Evolutionary conservation across 2,329 filamentous ascomycete species (phyloP), one percentile per base, ranked within the genome.

Genomic region (Pseudocercospora vitis): DNA sequence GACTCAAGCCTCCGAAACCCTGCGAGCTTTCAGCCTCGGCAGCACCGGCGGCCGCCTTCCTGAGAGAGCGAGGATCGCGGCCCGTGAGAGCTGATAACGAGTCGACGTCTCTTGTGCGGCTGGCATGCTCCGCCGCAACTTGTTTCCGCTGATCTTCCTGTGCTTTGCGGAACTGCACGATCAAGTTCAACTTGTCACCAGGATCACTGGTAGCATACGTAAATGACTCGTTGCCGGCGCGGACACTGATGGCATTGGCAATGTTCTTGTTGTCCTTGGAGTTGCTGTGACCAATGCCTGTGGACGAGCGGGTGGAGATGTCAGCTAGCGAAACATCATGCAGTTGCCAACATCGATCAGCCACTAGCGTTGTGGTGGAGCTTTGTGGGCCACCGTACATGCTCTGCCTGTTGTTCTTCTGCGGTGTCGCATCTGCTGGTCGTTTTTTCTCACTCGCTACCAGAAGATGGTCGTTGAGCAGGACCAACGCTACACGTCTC

Each of bases 361-460:
- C 92, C 8, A 96, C 88, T 32, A 96, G 81, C 70, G 95, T 95
- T 4, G 65, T 68, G 29, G 71, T 68, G 21, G 71, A 67, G 28
- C 65, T 60, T 52, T 62, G 60, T 84, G 84, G 73, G 71, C 44
- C 49, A 14, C 29, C 60, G 49, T 68, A 66, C 49, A 68, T 60
- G 50, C 65, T 67, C 49, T 61, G 59, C 12, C 67, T 61, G 46
- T 67, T 68, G 50, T 53, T 61, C 18, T 62, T 63, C 8, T 50
- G 40, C 2, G 65, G 59, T 14, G 54, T 56, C 1, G 52, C 58
- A 46, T 64, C 63, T 1, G 55, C 56, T 26, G 56, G 78, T 64
- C 91, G 89, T 65, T 92, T 90, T 77, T 96, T 96, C 76, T 96
- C 96, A 19, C 89, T 90, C 3, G 94, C 94, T 46, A 99, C 82